Base-by-base conservation (phyloP, 83 land plant species). In the Isoetes engelmannii region DNA sequence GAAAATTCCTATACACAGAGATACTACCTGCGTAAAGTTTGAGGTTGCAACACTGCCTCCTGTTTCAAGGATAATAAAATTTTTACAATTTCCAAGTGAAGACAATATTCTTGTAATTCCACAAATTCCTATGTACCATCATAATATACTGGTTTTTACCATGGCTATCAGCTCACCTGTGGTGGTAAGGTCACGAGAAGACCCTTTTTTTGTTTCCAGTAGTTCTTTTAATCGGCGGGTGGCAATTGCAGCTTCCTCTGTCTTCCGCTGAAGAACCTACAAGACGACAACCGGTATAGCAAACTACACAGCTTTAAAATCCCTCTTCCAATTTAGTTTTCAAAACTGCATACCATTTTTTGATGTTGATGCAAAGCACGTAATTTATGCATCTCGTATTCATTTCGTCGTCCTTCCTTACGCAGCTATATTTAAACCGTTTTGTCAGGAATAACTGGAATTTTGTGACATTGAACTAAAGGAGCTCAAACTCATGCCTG, bases 181-280 rank as follows among this genome's bases (percentile, higher is more conserved):
- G 0, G 47, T 15, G n/a, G 12, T 21, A 41, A 13, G 65, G 4
- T 91, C 97, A 57, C 88, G 82, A 1, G 72, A 57, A 57, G 86
- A 77, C 17, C 82, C 67, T 75, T 87, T 96, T 45, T 94, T 89
- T 61, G 95, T 86, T 81, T 96, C 99, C 43, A 96, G 85, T 72
- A 96, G 67, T 68, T 96, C 99, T 71, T 96, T 96, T 70, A 96
- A 71, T 57, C 94, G 79, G 60, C 88, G 91, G 50, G 97, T 89
- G 46, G 94, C 99, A 84, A 84, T 84, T 45, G 99, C 94, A 78
- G 99, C 99, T 73, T 96, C 97, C 74, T 92, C 97, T 28, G 99
- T 89, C 70, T 96, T 96, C 67, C 99, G 77, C 48, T 92, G 97
- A 53, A 96, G 88, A 81, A 96, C 99, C 99, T 96, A 79, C 13